Evolutionary conservation across 371 early-diverging fungal species (phyloP), one percentile per base, ranked within the genome.

Genomic region (Synchytrium microbalum): DNA sequence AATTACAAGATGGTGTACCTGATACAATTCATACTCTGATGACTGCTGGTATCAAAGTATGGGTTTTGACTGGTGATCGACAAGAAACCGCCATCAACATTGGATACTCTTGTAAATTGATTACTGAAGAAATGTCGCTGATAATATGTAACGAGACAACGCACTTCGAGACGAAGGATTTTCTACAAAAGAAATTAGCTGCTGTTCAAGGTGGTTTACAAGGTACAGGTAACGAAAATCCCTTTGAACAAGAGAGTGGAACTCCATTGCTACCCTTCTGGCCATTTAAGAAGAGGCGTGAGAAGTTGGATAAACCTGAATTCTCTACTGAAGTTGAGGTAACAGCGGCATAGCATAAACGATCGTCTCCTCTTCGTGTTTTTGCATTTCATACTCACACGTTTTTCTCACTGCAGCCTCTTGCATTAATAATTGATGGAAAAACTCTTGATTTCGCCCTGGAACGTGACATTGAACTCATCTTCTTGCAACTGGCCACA

Each of bases 31-130:
- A 89, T 69, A 91, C 91, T n/a, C 77, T 99, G 58, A 90, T 89
- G 60, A 88, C 90, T 69, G 98, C 97, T 8, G 96, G 96, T 2
- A 84, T 87, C 63, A 77, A 78, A 62, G 62, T 81, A 5, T 81
- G 81, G 81, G 95, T 99, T 81, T 75, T 99, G 69, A 99, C 99
- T 0, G 99, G 99, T 51, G 99, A 99, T 75, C 92, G 96, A 74
- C 90, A 90, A 54, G 99, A 98, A 72, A 99, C 99, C 16, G 99
- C 99, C 29, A 90, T 96, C 67, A 92, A 92, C 67, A 96, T 96
- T 76, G 98, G 93, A 1, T 89, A 88, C 64, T 86, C 91, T 0
- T 94, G 93, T 69, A 83, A 88, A 29, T 77, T 96, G 28, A 79
- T 81, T 24, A 78, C 73, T 0, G 75, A 78, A 59, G 76, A 76